Percentiles rank a stretch among this genome's conserved stretches.
Evolutionary conservation across 1,284 basidiomycete genomes (phyloP).

Genomic region (Sanguinoderma infundibulare): DNA sequence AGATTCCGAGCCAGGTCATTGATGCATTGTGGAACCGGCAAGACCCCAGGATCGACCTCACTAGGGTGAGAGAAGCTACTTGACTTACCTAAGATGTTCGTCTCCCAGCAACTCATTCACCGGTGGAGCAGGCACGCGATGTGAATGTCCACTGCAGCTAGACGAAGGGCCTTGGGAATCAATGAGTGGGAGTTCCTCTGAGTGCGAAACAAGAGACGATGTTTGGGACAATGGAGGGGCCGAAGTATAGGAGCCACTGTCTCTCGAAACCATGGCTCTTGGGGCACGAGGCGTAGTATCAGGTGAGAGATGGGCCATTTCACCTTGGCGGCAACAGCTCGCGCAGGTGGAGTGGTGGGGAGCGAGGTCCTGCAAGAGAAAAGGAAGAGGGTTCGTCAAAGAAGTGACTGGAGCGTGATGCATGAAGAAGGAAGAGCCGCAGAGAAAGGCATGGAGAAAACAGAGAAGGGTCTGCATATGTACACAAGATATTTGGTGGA

Average conservation of each 20-base stretch:
- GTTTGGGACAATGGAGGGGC: slow-evolving; percentile 1
- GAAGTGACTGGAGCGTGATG: slow-evolving; percentile 30
- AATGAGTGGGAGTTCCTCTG: not conserved
- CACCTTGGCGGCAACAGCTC: slow-evolving; percentile 26
- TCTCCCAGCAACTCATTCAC: slow-evolving; percentile 15
- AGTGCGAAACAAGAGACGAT: slow-evolving; percentile 6
- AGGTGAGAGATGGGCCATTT: slow-evolving; percentile 10
- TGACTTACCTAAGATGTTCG: not conserved
- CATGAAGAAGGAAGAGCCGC: too few species aligned
- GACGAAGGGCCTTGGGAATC: not conserved
- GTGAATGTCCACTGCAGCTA: not conserved
- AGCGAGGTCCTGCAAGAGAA: slow-evolving; percentile 60
- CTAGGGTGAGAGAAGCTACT: slow-evolving; percentile 7
- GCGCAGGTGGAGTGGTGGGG: slow-evolving; percentile 39
- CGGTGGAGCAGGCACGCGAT: not conserved
- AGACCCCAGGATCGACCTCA: not conserved
- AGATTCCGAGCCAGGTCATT: slow-evolving; percentile 12
- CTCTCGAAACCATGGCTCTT: slow-evolving; percentile 40
- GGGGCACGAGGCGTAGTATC: slow-evolving; percentile 41
- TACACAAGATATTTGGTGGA: slow-evolving; percentile 45
- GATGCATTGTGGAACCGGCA: not conserved
- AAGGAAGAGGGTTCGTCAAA: slow-evolving; percentile 37
- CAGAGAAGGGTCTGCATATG: slow-evolving; percentile 50
- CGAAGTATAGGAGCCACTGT: slow-evolving; percentile 1
- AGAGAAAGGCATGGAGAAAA: slow-evolving; percentile 39